Percentiles rank a stretch among this genome's conserved stretches.
phyloP scores from a whole-genome alignment of 441 rosid species.

The Bocquillonia castaneifolia region DNA sequence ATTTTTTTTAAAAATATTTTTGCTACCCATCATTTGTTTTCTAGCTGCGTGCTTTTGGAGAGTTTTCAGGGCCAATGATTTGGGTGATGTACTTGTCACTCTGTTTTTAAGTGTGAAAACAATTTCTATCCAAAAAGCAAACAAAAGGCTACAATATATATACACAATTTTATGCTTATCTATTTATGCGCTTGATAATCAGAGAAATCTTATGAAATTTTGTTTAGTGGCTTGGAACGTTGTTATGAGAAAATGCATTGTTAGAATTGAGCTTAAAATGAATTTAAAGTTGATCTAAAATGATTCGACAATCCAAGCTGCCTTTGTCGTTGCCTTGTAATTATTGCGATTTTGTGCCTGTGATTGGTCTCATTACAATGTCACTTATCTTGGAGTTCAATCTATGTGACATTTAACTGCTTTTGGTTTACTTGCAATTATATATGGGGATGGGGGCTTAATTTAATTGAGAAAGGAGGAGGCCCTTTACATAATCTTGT shows the following conservation, averaged over 20 bases:
- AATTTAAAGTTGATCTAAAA: conserved; percentile 12
- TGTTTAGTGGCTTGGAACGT: conserved; percentile 16
- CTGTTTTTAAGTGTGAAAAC: too few relatives aligned
- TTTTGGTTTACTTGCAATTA: conserved; percentile 14
- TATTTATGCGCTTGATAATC: too few relatives aligned
- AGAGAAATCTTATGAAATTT: too few relatives aligned
- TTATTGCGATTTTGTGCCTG: conserved; percentile 23
- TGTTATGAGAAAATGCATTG: conserved; percentile 5
- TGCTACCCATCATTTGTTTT: too few relatives aligned
- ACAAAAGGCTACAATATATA: too few relatives aligned
- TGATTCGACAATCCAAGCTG: conserved; percentile 26
- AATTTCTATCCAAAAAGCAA: too few relatives aligned
- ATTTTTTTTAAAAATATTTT: too few relatives aligned
- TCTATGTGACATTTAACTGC: conserved; percentile 14
- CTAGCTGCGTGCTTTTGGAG: too few relatives aligned
- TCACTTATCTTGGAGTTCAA: conserved; percentile 12
- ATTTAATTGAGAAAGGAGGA: conserved; percentile 1
- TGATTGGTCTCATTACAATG: conserved; percentile 2
- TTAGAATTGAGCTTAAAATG: not conserved
- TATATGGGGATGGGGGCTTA: not conserved
- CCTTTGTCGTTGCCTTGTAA: conserved; percentile 26
- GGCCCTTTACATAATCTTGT: conserved; percentile 7
- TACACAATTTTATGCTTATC: too few relatives aligned
- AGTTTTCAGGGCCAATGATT: too few relatives aligned
- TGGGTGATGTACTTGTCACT: too few relatives aligned